Percentiles rank a stretch among this genome's conserved stretches.
phyloP scores from a whole-genome alignment of 768 basidiomycete genomes.

The Boletus insuetus region DNA sequence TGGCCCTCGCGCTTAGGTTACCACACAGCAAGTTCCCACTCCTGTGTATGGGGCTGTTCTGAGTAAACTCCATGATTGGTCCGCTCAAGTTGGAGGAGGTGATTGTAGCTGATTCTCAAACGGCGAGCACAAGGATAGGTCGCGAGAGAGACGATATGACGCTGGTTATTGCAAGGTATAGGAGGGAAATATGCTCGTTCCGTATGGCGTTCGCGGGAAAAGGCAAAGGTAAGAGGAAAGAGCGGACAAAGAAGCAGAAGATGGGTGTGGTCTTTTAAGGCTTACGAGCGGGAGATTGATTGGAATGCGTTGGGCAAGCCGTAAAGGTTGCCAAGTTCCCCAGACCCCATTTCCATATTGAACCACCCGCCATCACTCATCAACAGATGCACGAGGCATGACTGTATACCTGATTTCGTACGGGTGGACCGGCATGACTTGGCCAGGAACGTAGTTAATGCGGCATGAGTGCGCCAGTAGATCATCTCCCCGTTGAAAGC shows the following conservation, averaged over 20 bases:
- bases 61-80: neutral
- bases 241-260: neutral
- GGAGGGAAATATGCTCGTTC: neutral
- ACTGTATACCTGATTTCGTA: slow-evolving; percentile 5
- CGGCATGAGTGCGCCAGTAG: slow-evolving; percentile 3
- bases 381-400: slow-evolving; percentile 24
- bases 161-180: neutral
- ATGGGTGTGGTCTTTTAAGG: slow-evolving; percentile 7
- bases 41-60: slow-evolving; percentile 22
- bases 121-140: neutral
- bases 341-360: slow-evolving; percentile 17
- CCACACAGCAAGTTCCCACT: slow-evolving; percentile 17
- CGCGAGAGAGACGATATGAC: neutral
- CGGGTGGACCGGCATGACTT: neutral
- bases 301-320: slow-evolving; percentile 11
- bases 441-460: slow-evolving; percentile 1
- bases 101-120: neutral
- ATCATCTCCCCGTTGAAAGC: neutral
- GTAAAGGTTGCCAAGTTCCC: slow-evolving; percentile 12
- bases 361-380: slow-evolving; percentile 16
- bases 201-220: neutral
- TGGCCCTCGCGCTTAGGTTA: neutral
- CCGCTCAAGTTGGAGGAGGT: neutral
- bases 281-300: neutral
- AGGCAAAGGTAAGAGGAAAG: neutral